Evolutionary conservation across 73 alveolate genomes (phyloP).

Genomic region (Paramecium octaurelia): DNA sequence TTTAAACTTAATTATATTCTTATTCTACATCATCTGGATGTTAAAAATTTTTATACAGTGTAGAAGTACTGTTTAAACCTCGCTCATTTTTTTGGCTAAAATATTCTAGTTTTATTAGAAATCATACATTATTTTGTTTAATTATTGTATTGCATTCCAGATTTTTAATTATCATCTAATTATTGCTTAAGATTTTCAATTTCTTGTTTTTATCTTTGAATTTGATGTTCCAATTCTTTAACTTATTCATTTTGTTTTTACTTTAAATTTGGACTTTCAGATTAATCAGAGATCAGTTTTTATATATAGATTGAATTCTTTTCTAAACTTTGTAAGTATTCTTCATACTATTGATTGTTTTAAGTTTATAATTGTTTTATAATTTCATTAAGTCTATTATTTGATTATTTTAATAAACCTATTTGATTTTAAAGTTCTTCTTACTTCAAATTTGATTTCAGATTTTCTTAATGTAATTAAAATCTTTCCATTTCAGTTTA

Average conservation of each 20-base stretch:
- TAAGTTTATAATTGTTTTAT: not conserved
- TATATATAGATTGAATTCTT: not conserved
- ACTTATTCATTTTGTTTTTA: not conserved
- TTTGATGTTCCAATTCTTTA: not conserved
- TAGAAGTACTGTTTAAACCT: not conserved
- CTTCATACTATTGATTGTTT: not conserved
- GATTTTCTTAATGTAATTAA: not conserved
- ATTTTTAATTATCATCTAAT: not conserved
- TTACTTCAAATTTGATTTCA: not conserved
- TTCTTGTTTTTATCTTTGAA: not conserved
- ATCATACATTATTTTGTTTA: not conserved
- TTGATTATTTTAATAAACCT: not conserved
- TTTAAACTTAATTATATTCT: not conserved
- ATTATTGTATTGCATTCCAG: not conserved
- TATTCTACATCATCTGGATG: not conserved
- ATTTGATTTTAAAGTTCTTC: not conserved
- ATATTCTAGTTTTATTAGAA: not conserved
- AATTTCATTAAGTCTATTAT: not conserved
- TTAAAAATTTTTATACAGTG: not conserved
- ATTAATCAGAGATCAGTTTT: not conserved
- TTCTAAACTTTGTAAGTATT: not conserved
- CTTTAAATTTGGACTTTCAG: not conserved
- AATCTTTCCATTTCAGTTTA: not conserved
- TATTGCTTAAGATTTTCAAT: not conserved
- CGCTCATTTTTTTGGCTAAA: not conserved